Evolutionary conservation across 768 basidiomycete species (phyloP), one percentile per base, ranked within the genome.

Genomic region (Boletales sp.): DNA sequence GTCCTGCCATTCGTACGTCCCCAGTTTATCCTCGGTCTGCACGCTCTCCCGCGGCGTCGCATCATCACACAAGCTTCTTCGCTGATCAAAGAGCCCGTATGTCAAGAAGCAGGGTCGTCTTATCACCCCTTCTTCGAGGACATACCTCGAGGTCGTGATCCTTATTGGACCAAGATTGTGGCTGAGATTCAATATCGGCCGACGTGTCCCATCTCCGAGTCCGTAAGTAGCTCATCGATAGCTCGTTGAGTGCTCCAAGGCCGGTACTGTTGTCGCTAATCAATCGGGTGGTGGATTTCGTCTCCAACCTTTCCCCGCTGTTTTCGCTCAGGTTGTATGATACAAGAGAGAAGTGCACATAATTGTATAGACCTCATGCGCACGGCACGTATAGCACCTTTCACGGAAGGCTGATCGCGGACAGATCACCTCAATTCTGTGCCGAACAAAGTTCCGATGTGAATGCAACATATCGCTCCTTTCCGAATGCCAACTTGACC

Each of bases 401-500:
- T 64, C 41, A 17, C 44, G 57, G 65, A 67, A 67, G 58, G 52
- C 58, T 46, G 64, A 66, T 66, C 36, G 49, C 51, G 51, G 50
- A 48, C 57, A 53, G 49, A 32, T 37, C 50, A 17, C 46, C 39
- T 25, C 41, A 40, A 51, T 53, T 31, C 46, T 48, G 32, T 55
- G 53, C 61, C 51, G 58, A 46, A 49, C 34, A 41, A 30, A 25
- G 38, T 39, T 57, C 51, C 39, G 44, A 48, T 46, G 50, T 46
- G 55, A 60, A 39, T 54, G 38, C 51, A 36, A 65, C 58, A 60
- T 55, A 56, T 51, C 51, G 37, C 44, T 62, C 38, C 42, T 51
- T 55, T 57, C 48, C 44, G 55, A 54, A 61, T 53, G 37, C 64
- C 56, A 66, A 52, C 51, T 50, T 54, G 51, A 53, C 50, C 54